These are phyloP conservation scores for Guyanaporus albipodus DNA, from an alignment of 768 basidiomycete species.

Conservation along the genomic window DNA sequence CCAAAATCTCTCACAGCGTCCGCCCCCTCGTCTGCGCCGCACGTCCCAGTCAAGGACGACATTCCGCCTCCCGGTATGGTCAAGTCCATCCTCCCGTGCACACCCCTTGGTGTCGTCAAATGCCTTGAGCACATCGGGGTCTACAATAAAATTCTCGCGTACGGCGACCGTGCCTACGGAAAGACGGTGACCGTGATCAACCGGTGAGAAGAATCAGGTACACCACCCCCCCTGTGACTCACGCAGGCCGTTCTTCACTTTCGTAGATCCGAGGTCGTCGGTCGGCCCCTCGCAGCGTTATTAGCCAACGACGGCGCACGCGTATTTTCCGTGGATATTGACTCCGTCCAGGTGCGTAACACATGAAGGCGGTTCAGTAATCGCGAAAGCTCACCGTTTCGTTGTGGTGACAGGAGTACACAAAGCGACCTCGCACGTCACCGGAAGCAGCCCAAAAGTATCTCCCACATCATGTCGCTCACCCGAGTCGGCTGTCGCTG, in stretches of 20 bases:
- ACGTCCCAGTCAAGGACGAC: constrained; percentile 43
- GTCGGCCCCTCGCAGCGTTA: constrained; percentile 92
- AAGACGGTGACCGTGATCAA: constrained; percentile 94
- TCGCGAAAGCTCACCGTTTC: neutral
- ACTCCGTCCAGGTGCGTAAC: constrained; percentile 71
- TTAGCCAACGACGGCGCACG: constrained; percentile 95
- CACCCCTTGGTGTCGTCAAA: constrained; percentile 95
- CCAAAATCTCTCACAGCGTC: constrained; percentile 64
- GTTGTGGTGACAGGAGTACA: constrained; percentile 65
- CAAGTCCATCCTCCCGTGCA: constrained; percentile 97
- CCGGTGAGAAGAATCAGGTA: constrained; percentile 45
- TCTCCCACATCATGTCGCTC: constrained; percentile 81
- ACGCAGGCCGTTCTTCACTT: neutral
- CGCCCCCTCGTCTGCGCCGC: constrained; percentile 30
- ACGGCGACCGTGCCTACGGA: constrained; percentile 93
- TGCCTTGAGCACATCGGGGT: constrained; percentile 87
- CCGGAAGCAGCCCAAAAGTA: constrained; percentile 50
- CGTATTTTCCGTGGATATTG: constrained; percentile 93
- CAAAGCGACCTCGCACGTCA: constrained; percentile 68
- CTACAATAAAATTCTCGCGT: constrained; percentile 88
- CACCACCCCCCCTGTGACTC: neutral
- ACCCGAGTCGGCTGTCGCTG: constrained; percentile 62
- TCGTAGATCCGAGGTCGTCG: constrained; percentile 90
- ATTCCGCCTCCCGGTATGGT: constrained; percentile 79
- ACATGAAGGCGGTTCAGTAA: neutral